Conservation (phyloP, 768 basidiomycete genomes). For the Lentinus brumalis region DNA sequence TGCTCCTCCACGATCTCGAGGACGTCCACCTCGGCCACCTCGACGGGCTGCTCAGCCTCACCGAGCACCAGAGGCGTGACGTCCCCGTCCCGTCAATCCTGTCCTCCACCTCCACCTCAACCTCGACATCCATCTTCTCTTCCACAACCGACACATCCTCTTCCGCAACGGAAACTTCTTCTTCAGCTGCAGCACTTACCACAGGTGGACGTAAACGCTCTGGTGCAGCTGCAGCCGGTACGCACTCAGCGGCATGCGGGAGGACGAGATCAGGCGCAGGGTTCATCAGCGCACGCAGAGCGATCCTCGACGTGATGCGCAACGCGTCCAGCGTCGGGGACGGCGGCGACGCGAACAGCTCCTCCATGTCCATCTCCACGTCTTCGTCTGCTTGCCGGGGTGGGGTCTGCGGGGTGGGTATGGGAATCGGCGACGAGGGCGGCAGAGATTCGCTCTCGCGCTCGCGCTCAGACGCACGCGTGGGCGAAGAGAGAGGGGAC, state of each 20-base stretch:
- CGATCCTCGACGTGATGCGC: slow-evolving; percentile 15
- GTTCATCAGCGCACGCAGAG: slow-evolving; percentile 19
- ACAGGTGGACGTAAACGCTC: neutral
- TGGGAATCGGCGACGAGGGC: slow-evolving; percentile 9
- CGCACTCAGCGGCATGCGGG: neutral
- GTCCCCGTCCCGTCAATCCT: slow-evolving; percentile 5
- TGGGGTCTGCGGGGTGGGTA: slow-evolving; percentile 5
- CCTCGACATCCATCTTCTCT: no score
- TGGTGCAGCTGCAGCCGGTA: neutral
- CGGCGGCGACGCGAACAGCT: slow-evolving; percentile 11
- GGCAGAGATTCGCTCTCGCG: neutral
- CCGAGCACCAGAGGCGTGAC: slow-evolving; percentile 5
- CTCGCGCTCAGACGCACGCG: no score
- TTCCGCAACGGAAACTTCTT: neutral
- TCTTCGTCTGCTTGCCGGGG: neutral
- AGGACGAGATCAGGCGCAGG: slow-evolving; percentile 5
- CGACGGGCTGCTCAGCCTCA: neutral
- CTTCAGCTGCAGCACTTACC: neutral
- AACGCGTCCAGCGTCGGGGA: slow-evolving; percentile 15
- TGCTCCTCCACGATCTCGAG: neutral
- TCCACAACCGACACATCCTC: neutral
- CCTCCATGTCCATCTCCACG: neutral
- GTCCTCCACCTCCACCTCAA: neutral
- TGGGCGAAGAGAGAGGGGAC: slow-evolving; percentile 6
- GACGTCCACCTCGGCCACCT: neutral